phyloP scores from a whole-genome alignment of 805 yeast genomes.

The Candida silvatica region DNA sequence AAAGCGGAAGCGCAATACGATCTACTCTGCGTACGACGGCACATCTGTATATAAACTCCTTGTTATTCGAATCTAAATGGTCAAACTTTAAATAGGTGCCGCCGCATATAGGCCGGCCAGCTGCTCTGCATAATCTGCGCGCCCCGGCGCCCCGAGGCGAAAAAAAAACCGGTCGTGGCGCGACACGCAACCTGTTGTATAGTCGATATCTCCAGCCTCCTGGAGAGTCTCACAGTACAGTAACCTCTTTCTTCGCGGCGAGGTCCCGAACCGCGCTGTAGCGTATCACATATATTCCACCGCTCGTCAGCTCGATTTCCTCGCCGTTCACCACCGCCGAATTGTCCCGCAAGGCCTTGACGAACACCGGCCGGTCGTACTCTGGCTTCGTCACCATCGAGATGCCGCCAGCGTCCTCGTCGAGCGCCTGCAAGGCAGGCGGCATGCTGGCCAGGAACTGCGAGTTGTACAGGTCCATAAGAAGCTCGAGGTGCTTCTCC shows the following conservation, averaged over 20 bases:
- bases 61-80: too few relatives aligned
- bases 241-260: slow-evolving; percentile 32
- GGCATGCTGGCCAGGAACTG: slow-evolving; percentile 67
- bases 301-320: slow-evolving; percentile 45
- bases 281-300: slow-evolving; percentile 70
- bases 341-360: slow-evolving; percentile 38
- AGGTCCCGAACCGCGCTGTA: slow-evolving; percentile 44
- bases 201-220: too few relatives aligned
- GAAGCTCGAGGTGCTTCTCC: slow-evolving; percentile 55
- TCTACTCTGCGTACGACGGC: too few relatives aligned
- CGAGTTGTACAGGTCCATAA: slow-evolving; percentile 56
- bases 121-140: too few relatives aligned
- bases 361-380: slow-evolving; percentile 67
- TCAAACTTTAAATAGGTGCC: too few relatives aligned
- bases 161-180: too few relatives aligned
- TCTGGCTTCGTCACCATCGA: slow-evolving; percentile 80
- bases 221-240: too few relatives aligned
- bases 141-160: too few relatives aligned
- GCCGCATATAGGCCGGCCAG: too few relatives aligned
- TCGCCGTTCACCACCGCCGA: slow-evolving; percentile 39
- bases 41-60: too few relatives aligned
- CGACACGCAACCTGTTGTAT: too few relatives aligned
- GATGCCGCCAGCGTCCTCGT: slow-evolving; percentile 60
- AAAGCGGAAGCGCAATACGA: too few relatives aligned
- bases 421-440: slow-evolving; percentile 56